Base-by-base conservation (phyloP, 768 basidiomycete genomes). In the Cystobasidium ongulense region DNA sequence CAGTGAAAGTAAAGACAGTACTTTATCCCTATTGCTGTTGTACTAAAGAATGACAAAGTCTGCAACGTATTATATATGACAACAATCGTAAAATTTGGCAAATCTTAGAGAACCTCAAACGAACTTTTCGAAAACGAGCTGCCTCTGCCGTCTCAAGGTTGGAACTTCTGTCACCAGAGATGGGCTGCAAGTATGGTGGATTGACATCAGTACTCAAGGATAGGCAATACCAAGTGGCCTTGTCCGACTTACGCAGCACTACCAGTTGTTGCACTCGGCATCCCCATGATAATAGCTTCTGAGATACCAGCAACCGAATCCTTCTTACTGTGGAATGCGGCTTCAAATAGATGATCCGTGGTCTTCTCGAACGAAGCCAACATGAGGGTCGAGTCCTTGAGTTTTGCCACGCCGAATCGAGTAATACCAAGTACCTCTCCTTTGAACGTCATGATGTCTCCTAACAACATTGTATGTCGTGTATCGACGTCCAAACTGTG, bases 351-450 rank as follows among this genome's bases (percentile, higher is more conserved):
- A 81, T 99, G 96, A 83, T 99, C 96, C 17, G 96, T 99, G 18
- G 96, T 98, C 84, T 98, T 98, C 82, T 99, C 96, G 81, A 99
- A 99, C 29, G 92, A 96, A 11, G 96, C 96, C 78, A 98, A 84
- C 96, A 98, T 99, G 78, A 99, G 86, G 0, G 97, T 94, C 78
- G 91, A 92, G 82, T 99, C 96, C 82, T 98, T 98, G 92, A 98
- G 98, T 84, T 97, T 97, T 8, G 94, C 91, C 29, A 99, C 95
- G 80, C 96, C 96, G 82, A 98, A 98, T 35, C 96, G 90, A 7
- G 96, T 99, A 81, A 99, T 98, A 54, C 96, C 96, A 64, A 99
- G 83, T 0, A 98, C 93, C 80, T 98, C 95, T 52, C 96, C 96
- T 87, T 99, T 99, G 83, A 95, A 97, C 33, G 88, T 87, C 96